A percentile compares a stretch with the other conserved stretches of the same genome.
Evolutionary conservation across 345 rosid genomes (phyloP).

Genomic region (Ceriops zippeliana): DNA sequence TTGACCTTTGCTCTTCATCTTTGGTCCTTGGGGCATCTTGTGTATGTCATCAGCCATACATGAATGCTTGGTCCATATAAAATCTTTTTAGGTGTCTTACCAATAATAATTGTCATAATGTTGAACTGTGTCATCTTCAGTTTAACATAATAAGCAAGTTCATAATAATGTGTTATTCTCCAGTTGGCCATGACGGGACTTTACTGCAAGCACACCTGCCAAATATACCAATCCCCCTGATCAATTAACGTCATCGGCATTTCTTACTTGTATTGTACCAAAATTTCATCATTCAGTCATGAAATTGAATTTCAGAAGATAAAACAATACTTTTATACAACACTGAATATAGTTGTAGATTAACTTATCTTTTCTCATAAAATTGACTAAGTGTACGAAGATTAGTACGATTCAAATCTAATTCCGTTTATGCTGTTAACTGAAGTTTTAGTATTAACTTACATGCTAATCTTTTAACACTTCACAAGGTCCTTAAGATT

Average conservation of each 20-base stretch:
- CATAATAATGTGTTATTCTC: no score
- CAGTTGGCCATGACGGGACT: slow-evolving; percentile 1
- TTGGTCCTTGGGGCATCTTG: background rate
- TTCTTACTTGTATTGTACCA: background rate
- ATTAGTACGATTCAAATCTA: no score
- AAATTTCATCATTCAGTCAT: background rate
- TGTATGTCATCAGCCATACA: slow-evolving; percentile 8
- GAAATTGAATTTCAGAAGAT: background rate
- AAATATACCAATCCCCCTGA: slow-evolving; percentile 6
- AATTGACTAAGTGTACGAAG: no score
- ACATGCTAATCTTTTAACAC: no score
- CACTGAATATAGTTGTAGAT: no score
- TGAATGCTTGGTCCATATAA: slow-evolving; percentile 23
- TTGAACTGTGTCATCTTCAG: background rate
- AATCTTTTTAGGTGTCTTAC: slow-evolving; percentile 7
- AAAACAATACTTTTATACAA: no score
- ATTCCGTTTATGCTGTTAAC: no score
- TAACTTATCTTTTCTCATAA: no score
- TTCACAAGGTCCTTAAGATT: background rate
- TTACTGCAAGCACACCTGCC: slow-evolving; percentile 4
- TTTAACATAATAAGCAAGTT: no score
- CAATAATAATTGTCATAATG: background rate
- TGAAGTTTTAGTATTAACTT: no score
- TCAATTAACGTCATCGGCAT: background rate
- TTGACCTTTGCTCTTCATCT: background rate